A percentile compares a stretch with the other conserved stretches of the same genome.
Conservation (phyloP, 495 filamentous ascomycete species). For the Parachaetomium inaequale region DNA sequence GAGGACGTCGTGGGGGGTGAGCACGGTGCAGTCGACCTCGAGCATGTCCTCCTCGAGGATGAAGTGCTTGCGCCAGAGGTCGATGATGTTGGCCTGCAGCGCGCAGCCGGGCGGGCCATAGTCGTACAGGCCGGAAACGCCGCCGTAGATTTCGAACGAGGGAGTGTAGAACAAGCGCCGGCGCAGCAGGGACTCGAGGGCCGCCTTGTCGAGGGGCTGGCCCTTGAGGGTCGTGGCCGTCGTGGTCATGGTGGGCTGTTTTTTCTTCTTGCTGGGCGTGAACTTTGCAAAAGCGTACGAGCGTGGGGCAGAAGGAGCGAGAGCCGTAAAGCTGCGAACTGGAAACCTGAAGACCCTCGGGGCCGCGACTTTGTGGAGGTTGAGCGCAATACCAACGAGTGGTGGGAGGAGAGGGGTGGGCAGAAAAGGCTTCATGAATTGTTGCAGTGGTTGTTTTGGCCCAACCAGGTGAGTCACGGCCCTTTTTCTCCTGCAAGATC, state of each 20-base stretch:
- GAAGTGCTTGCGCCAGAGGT: slow-evolving; percentile 90
- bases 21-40: slow-evolving; percentile 79
- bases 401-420: slow-evolving; percentile 22
- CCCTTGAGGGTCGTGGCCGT: slow-evolving; percentile 76
- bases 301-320: slow-evolving; percentile 24
- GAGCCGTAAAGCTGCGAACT: slow-evolving; percentile 12
- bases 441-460: slow-evolving; percentile 10
- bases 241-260: slow-evolving; percentile 38
- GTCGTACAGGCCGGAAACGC: slow-evolving; percentile 80
- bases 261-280: slow-evolving; percentile 46
- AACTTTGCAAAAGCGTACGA: slow-evolving; percentile 7
- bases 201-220: slow-evolving; percentile 74
- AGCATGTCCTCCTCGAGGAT: slow-evolving; percentile 85
- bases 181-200: slow-evolving; percentile 78
- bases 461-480: slow-evolving; percentile 33
- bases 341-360: slow-evolving; percentile 19
- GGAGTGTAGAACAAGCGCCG: slow-evolving; percentile 92
- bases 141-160: slow-evolving; percentile 90
- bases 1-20: slow-evolving; percentile 84
- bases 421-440: slow-evolving; percentile 28
- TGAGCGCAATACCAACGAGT: slow-evolving; percentile 27
- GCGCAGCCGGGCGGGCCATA: slow-evolving; percentile 80
- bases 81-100: slow-evolving; percentile 79
- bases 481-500: slow-evolving; percentile 13
- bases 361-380: slow-evolving; percentile 15